Base-by-base conservation (phyloP, 2,329 filamentous ascomycete species). In the Diplodia sapinea region DNA sequence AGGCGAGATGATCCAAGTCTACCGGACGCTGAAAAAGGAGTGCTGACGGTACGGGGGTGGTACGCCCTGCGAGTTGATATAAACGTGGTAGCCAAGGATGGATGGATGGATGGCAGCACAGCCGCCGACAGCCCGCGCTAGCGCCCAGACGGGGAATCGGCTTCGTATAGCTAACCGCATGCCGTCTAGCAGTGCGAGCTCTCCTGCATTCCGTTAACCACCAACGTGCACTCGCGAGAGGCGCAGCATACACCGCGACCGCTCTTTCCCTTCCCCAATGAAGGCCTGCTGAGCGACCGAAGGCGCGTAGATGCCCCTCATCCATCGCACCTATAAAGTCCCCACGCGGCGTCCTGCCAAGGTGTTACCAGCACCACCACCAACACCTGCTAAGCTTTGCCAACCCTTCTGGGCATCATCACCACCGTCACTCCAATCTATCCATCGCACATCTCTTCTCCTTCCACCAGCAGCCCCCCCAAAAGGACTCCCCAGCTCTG, bases 151-250 rank as follows among this genome's bases (percentile, higher is more conserved):
- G 12, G 55, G 55, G 23, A 59, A 43, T 9, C 20, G 11, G 33
- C 23, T n/a, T 59, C 55, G 55, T 38, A 17, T 23, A 43, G 55
- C 55, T 59, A 59, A 47, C 55, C 55, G 36, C 13, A 61, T 49
- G 23, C 13, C 7, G 57, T 15, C 26, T 7, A 61, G 15, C 57
- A 47, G 57, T 50, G 57, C 57, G 57, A 61, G 26, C 5, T 13
- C 26, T 33, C 40, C 20, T 38, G 33, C 33, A 13, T 50, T 17
- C 57, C 26, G 29, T 43, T 49, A 47, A 47, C 23, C 57, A 50
- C 40, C 57, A 12, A n/a, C 56, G 17, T 26, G 4, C 8, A 11
- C 12, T 15, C 26, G 43, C 23, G n/a, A 36, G 43, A 50, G 59
- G 59, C 59, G 59, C 59, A 50, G 59, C 38, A 13, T 23, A 4